Evolutionary conservation across 1,139 yeast genomes (phyloP).

Genomic region (Yarrowia galli): DNA sequence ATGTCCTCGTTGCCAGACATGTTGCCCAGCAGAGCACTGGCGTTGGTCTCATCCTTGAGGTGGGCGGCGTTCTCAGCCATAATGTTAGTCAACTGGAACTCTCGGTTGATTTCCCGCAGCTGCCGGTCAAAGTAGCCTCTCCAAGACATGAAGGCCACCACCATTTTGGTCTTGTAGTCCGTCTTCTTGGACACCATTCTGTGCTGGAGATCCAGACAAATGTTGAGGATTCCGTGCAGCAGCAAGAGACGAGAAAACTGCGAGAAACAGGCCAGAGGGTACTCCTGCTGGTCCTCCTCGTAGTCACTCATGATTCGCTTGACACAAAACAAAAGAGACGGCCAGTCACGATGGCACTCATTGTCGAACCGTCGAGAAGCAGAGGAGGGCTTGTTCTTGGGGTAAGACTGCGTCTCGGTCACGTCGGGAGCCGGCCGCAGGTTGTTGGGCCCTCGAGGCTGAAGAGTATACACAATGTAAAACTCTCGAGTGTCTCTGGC

Average conservation of each 20-base stretch:
- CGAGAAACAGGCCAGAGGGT: constrained; percentile 53
- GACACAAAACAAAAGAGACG: constrained; percentile 53
- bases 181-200: constrained; percentile 49
- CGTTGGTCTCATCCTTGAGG: constrained; percentile 8
- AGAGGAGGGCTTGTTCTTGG: constrained; percentile 18
- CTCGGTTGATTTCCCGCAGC: constrained; percentile 40
- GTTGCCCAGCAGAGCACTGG: constrained; percentile 13
- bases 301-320: constrained; percentile 53
- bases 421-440: constrained; percentile 28
- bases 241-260: constrained; percentile 54
- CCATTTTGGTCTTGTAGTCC: constrained; percentile 50
- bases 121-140: constrained; percentile 54
- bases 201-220: constrained; percentile 53
- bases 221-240: constrained; percentile 54
- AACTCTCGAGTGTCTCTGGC: constrained; percentile 49
- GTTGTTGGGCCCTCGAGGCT: constrained; percentile 46
- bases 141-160: constrained; percentile 54
- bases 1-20: constrained; percentile 30
- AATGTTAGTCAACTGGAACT: constrained; percentile 11
- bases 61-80: constrained; percentile 17
- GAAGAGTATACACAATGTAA: constrained; percentile 48
- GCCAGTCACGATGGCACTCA: constrained; percentile 51
- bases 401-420: constrained; percentile 34
- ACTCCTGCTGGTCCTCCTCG: constrained; percentile 51
- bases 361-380: constrained; percentile 8